Conservation (phyloP, 768 basidiomycete species). For the Amanita pseudoporphyria region DNA sequence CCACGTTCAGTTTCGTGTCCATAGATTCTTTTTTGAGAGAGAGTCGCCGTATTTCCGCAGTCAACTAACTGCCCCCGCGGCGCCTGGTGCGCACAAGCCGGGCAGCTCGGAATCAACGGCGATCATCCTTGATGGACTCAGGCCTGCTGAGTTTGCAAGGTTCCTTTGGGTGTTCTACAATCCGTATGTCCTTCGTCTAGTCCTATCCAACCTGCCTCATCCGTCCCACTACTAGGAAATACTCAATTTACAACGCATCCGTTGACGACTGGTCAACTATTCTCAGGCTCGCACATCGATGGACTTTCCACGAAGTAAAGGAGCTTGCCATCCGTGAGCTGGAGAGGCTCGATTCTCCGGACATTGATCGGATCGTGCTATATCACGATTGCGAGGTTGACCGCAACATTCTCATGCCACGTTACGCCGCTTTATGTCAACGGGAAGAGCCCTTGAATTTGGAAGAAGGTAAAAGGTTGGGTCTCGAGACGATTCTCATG, state of each 20-base stretch:
- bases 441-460: constrained; percentile 41
- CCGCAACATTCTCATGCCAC: constrained; percentile 34
- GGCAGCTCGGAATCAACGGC: constrained; percentile 31
- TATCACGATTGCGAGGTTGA: constrained; percentile 49
- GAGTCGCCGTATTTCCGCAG: constrained; percentile 38
- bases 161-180: constrained; percentile 53
- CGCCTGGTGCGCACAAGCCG: constrained; percentile 20
- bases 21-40: constrained; percentile 42
- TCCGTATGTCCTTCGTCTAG: constrained; percentile 24
- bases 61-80: constrained; percentile 23
- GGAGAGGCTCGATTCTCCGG: constrained; percentile 3
- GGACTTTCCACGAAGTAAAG: constrained; percentile 25
- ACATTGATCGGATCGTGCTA: constrained; percentile 26
- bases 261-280: constrained; percentile 46
- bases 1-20: constrained; percentile 41
- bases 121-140: constrained; percentile 30
- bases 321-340: constrained; percentile 2
- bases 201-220: constrained; percentile 11
- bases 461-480: constrained; percentile 47
- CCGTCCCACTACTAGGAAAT: constrained; percentile 18
- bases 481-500: constrained; percentile 42
- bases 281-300: constrained; percentile 41
- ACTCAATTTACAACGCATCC: constrained; percentile 19
- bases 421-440: constrained; percentile 42
- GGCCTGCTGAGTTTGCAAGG: constrained; percentile 29